These are phyloP conservation scores for Chlorella sp. DNA, from an alignment of 139 green algal species.

Conservation along the genomic window DNA sequence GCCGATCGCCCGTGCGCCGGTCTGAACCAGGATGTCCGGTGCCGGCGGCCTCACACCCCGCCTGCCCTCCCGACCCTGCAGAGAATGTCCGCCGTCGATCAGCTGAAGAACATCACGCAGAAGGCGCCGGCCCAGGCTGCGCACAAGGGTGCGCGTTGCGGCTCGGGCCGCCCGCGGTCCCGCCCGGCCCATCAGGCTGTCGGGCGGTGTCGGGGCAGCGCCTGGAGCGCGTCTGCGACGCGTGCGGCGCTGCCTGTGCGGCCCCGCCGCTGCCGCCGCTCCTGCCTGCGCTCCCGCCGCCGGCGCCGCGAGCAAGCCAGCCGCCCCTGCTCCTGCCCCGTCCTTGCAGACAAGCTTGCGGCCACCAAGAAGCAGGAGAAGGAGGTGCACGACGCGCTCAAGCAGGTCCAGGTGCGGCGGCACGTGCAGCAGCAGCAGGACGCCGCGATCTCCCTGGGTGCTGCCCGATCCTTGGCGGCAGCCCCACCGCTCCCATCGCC, in stretches of 20 bases:
- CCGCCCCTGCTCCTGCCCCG: not conserved
- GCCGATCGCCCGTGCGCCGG: not conserved
- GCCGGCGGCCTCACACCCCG: too few species aligned
- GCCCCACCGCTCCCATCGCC: not conserved
- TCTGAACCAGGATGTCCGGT: too few species aligned
- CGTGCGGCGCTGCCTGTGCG: not conserved
- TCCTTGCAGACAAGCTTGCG: slow-evolving; percentile 56
- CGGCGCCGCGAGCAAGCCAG: not conserved
- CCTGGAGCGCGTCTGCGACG: not conserved
- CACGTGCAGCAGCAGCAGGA: not conserved
- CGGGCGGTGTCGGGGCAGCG: not conserved
- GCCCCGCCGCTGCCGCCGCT: not conserved
- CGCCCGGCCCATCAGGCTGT: not conserved
- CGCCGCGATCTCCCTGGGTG: not conserved
- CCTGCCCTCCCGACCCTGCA: too few species aligned
- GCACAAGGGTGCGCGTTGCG: not conserved
- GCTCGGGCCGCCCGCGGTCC: not conserved
- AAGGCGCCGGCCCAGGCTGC: not conserved
- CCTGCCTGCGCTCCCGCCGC: not conserved
- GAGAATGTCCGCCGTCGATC: not conserved
- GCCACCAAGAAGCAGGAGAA: slow-evolving; percentile 54
- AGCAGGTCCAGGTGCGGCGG: slow-evolving; percentile 27
- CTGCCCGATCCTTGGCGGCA: not conserved
- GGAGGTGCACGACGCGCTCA: slow-evolving; percentile 32
- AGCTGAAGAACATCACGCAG: not conserved